phyloP scores from a whole-genome alignment of 2,329 filamentous ascomycete genomes.

The Hypomyces rosellus region DNA sequence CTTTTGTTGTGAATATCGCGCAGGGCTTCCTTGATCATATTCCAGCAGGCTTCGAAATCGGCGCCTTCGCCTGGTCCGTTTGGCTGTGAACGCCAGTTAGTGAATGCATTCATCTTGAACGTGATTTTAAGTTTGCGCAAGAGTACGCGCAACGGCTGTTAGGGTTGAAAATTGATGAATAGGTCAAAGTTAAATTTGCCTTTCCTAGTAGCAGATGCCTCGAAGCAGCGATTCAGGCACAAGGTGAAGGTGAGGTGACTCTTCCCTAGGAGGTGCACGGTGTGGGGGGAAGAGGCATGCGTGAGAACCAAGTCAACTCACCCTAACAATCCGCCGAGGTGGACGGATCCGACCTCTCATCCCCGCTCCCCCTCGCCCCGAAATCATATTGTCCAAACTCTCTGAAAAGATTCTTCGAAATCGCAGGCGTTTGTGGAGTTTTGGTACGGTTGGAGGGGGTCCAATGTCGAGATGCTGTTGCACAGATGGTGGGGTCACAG shows the following conservation, averaged over 20 bases:
- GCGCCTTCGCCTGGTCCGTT: slow-evolving; percentile 48
- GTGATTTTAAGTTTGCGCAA: neutral
- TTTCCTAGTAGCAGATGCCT: neutral
- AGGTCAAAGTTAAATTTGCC: too few species aligned
- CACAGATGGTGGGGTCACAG: slow-evolving; percentile 10
- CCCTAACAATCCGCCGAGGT: slow-evolving; percentile 36
- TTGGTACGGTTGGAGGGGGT: neutral
- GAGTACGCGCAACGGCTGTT: neutral
- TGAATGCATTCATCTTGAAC: neutral
- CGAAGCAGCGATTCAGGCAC: neutral
- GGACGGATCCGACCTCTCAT: slow-evolving; percentile 36
- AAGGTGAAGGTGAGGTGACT: too few species aligned
- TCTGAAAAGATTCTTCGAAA: neutral
- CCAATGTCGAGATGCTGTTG: slow-evolving; percentile 1
- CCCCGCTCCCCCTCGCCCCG: slow-evolving; percentile 40
- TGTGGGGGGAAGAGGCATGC: neutral
- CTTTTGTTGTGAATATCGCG: slow-evolving; percentile 88
- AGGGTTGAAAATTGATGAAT: neutral
- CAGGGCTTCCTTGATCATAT: slow-evolving; percentile 67
- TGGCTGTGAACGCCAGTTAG: slow-evolving; percentile 24
- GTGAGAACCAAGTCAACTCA: slow-evolving; percentile 23
- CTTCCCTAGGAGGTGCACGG: too few species aligned
- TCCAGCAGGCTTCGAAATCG: slow-evolving; percentile 86
- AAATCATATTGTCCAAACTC: slow-evolving; percentile 34
- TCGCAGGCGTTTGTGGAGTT: neutral